phyloP scores from a whole-genome alignment of 352 stramenopile genomes.

The Elongisporangium anandrum region DNA sequence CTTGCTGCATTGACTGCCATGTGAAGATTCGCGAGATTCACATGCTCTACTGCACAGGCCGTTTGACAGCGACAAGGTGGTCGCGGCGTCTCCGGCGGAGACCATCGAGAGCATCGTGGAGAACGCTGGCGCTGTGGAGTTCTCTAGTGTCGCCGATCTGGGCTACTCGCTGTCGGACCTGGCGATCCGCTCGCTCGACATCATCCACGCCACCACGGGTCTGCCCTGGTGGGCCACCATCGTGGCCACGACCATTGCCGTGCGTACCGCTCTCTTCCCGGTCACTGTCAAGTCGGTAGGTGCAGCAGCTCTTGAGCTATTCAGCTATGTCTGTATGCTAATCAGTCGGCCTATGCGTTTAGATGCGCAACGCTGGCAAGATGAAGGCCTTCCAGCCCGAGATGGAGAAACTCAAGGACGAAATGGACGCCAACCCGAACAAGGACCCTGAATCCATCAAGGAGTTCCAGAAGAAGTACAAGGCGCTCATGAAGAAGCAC shows the following conservation, averaged over 20 bases:
- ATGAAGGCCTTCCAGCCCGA: conserved; percentile 82
- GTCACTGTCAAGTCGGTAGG: conserved; percentile 77
- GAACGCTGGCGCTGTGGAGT: conserved; percentile 21
- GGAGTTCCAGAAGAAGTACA: conserved; percentile 71
- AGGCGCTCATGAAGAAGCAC: conserved; percentile 81
- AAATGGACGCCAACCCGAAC: conserved; percentile 54
- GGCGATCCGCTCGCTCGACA: conserved; percentile 66
- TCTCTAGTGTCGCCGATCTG: conserved; percentile 50
- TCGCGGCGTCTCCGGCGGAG: conserved; percentile 38
- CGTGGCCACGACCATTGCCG: conserved; percentile 71
- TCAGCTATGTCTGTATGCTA: not conserved
- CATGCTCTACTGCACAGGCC: not conserved
- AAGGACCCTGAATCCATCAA: conserved; percentile 42
- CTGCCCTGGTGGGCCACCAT: conserved; percentile 88
- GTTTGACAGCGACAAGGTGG: conserved; percentile 33
- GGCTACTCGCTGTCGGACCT: conserved; percentile 71
- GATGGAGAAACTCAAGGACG: conserved; percentile 72
- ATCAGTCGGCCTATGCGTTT: not conserved
- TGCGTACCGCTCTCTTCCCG: conserved; percentile 70
- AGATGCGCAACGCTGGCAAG: conserved; percentile 83
- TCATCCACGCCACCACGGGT: conserved; percentile 75
- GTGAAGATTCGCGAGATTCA: conserved; percentile 1
- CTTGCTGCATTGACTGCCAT: not conserved
- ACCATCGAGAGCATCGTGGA: conserved; percentile 42
- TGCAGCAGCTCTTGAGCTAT: not conserved